Percentiles rank a stretch among this genome's conserved stretches.
Conservation (phyloP, 2,329 filamentous ascomycete genomes). For the Beauveria asiatica region DNA sequence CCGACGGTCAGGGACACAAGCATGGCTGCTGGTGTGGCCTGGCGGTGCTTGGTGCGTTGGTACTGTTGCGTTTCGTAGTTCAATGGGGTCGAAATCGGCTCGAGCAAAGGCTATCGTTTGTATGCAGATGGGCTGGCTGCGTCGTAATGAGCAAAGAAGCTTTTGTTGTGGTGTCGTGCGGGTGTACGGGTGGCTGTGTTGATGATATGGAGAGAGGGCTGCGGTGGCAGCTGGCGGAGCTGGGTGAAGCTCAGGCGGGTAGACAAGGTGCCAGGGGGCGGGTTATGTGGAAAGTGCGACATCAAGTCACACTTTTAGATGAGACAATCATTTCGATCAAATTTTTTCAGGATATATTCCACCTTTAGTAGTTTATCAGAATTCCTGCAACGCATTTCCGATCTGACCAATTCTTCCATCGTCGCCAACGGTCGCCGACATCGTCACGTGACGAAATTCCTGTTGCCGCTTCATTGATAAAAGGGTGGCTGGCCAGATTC, state of each 20-base stretch:
- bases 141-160: background rate
- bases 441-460: background rate
- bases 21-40: constrained; percentile 44
- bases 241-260: constrained; percentile 2
- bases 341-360: background rate
- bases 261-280: background rate
- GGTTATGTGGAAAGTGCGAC: background rate
- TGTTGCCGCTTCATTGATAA: too few relatives aligned
- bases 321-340: background rate
- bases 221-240: constrained; percentile 2
- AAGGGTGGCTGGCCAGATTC: background rate
- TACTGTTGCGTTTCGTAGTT: background rate
- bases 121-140: background rate
- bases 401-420: background rate
- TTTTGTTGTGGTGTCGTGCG: background rate
- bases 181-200: constrained; percentile 1
- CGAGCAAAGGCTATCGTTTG: background rate
- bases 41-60: background rate
- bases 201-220: constrained; percentile 7
- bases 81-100: background rate
- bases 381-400: background rate
- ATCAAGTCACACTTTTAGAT: background rate
- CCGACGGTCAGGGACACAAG: constrained; percentile 95
- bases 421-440: background rate
- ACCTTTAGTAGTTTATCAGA: background rate